Evolutionary conservation across 2,329 filamentous ascomycete species (phyloP).

Genomic region (Tolypocladium album): DNA sequence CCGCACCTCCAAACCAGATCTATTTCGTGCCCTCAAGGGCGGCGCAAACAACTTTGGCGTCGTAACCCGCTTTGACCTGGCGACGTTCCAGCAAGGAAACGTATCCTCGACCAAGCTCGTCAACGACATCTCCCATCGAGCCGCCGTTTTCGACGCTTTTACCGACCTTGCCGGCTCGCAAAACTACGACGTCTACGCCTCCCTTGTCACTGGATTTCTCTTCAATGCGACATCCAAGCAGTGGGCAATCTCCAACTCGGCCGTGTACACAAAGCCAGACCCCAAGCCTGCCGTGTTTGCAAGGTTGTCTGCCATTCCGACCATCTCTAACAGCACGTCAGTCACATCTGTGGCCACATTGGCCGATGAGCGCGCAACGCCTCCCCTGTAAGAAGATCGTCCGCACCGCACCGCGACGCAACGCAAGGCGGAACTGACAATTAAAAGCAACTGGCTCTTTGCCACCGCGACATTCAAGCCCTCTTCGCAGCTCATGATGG

Average conservation of each 20-base stretch:
- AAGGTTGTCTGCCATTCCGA: background rate
- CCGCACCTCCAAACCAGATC: background rate
- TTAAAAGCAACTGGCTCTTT: background rate
- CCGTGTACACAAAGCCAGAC: background rate
- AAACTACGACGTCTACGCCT: background rate
- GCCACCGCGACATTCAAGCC: background rate
- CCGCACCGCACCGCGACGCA: background rate
- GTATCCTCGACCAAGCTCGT: background rate
- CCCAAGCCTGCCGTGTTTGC: background rate
- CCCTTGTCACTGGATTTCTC: background rate
- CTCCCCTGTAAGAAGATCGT: background rate
- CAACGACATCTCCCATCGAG: background rate
- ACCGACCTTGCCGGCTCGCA: background rate
- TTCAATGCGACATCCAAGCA: background rate
- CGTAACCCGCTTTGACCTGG: background rate
- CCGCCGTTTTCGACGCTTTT: background rate
- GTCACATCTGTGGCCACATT: background rate
- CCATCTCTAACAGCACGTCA: background rate
- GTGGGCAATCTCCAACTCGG: background rate
- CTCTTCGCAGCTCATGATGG: background rate
- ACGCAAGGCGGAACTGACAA: background rate
- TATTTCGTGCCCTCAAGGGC: background rate
- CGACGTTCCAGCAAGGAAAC: background rate
- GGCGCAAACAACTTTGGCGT: background rate
- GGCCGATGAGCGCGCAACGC: background rate